Percentiles rank a stretch among this genome's conserved stretches.
These are phyloP conservation scores for Cetraspora pellucida DNA, from an alignment of 192 early-diverging fungal genomes.

Conservation along the genomic window DNA sequence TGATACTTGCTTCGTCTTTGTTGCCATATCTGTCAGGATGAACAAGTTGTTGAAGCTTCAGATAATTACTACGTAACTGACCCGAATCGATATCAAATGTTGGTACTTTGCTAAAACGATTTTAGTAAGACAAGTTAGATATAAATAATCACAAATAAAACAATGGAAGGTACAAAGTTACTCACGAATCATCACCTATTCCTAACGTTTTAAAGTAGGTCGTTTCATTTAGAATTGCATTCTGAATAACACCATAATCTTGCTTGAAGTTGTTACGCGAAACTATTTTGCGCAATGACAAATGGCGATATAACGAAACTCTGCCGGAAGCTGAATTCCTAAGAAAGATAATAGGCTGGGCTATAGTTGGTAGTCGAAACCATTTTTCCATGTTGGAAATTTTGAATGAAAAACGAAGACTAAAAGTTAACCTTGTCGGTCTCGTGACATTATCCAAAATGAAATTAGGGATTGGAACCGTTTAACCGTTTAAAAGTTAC, in stretches of 20 bases:
- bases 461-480: too few relatives aligned
- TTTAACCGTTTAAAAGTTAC: too few relatives aligned
- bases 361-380: too few relatives aligned
- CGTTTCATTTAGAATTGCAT: constrained; percentile 42
- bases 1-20: constrained; percentile 53
- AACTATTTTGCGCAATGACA: too few relatives aligned
- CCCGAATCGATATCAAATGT: constrained; percentile 70
- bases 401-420: too few relatives aligned
- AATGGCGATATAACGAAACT: too few relatives aligned
- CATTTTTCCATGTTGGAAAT: too few relatives aligned
- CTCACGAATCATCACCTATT: constrained; percentile 30
- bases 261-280: constrained; percentile 39
- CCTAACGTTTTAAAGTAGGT: constrained; percentile 66
- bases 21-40: constrained; percentile 85
- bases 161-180: constrained; percentile 32
- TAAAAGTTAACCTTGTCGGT: too few relatives aligned
- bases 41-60: constrained; percentile 75
- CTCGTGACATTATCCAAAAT: too few relatives aligned
- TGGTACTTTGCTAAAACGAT: constrained; percentile 40
- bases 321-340: too few relatives aligned
- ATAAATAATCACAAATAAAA: neutral
- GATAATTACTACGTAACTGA: constrained; percentile 64
- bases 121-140: neutral
- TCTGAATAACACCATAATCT: constrained; percentile 64
- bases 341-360: too few relatives aligned